These are phyloP conservation scores for Botrytis aclada DNA, from an alignment of 2,329 filamentous ascomycete species.

Conservation along the genomic window DNA sequence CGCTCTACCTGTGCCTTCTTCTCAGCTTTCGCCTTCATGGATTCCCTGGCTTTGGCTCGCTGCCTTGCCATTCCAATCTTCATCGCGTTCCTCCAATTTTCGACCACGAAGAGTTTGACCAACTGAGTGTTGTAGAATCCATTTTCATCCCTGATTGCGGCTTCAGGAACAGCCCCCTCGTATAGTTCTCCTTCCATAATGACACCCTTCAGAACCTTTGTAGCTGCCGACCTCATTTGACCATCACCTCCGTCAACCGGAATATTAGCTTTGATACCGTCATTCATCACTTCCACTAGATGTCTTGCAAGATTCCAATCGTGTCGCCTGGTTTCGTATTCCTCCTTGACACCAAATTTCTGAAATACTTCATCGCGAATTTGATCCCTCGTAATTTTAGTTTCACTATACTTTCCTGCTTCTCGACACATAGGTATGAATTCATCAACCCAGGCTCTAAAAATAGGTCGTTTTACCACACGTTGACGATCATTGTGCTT, in stretches of 20 bases:
- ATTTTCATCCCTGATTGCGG: slow-evolving; percentile 37
- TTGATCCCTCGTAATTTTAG: slow-evolving; percentile 40
- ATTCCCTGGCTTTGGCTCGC: slow-evolving; percentile 19
- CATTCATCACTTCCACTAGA: slow-evolving; percentile 44
- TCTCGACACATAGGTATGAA: slow-evolving; percentile 55
- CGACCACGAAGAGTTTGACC: slow-evolving; percentile 44
- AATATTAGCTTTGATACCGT: slow-evolving; percentile 44
- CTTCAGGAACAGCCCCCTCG: slow-evolving; percentile 39
- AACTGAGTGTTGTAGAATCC: slow-evolving; percentile 46
- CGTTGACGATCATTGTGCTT: slow-evolving; percentile 57
- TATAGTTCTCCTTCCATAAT: slow-evolving; percentile 46
- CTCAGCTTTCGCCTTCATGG: slow-evolving; percentile 25
- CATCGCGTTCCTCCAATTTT: slow-evolving; percentile 42
- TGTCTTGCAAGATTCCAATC: slow-evolving; percentile 45
- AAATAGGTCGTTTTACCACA: slow-evolving; percentile 54
- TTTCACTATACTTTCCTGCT: slow-evolving; percentile 39
- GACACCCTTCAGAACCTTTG: slow-evolving; percentile 49
- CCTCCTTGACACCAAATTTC: slow-evolving; percentile 46
- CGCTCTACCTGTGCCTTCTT: slow-evolving; percentile 20
- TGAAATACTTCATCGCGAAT: slow-evolving; percentile 53
- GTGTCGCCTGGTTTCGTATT: slow-evolving; percentile 45
- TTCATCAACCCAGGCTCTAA: slow-evolving; percentile 58
- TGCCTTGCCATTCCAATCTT: slow-evolving; percentile 38
- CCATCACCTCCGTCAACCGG: slow-evolving; percentile 28
- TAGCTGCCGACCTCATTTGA: slow-evolving; percentile 26